phyloP scores from a whole-genome alignment of 495 filamentous ascomycete species.

The Podospora pseudocomata region DNA sequence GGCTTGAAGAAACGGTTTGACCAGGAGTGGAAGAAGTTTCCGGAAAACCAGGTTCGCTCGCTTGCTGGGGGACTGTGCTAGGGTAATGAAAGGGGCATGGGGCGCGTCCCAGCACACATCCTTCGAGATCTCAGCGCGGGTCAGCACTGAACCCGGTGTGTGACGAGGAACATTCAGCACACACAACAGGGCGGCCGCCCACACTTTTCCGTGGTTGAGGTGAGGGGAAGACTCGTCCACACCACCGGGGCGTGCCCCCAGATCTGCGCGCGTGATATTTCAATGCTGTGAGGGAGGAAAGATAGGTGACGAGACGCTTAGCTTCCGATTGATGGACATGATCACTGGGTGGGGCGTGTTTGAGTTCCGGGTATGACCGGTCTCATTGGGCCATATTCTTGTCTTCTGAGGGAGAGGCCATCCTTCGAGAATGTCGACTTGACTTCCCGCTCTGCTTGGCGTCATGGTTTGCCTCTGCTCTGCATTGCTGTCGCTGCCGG shows the following conservation, averaged over 20 bases:
- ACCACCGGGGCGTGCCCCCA: too few relatives aligned
- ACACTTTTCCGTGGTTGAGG: neutral
- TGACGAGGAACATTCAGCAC: constrained; percentile 14
- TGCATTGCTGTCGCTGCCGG: too few relatives aligned
- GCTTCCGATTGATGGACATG: constrained; percentile 19
- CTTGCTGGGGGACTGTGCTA: constrained; percentile 7
- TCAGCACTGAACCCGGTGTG: constrained; percentile 21
- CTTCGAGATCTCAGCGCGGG: constrained; percentile 12
- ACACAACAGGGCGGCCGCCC: constrained; percentile 11
- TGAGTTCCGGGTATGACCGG: neutral
- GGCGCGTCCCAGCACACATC: constrained; percentile 10
- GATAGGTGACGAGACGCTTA: neutral
- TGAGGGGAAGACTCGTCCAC: too few relatives aligned
- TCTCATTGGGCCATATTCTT: neutral
- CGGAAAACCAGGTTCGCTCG: constrained; percentile 22
- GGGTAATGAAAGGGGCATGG: constrained; percentile 23
- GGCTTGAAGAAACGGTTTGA: constrained; percentile 4
- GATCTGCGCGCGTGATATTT: neutral
- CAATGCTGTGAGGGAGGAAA: neutral
- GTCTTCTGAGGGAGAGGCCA: neutral
- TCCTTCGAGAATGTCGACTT: neutral
- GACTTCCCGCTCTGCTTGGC: neutral
- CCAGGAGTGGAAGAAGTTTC: constrained; percentile 26
- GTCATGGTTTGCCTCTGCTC: too few relatives aligned
- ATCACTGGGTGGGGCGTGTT: neutral